phyloP scores from a whole-genome alignment of 805 yeast genomes.

The Saturnispora dispora region DNA sequence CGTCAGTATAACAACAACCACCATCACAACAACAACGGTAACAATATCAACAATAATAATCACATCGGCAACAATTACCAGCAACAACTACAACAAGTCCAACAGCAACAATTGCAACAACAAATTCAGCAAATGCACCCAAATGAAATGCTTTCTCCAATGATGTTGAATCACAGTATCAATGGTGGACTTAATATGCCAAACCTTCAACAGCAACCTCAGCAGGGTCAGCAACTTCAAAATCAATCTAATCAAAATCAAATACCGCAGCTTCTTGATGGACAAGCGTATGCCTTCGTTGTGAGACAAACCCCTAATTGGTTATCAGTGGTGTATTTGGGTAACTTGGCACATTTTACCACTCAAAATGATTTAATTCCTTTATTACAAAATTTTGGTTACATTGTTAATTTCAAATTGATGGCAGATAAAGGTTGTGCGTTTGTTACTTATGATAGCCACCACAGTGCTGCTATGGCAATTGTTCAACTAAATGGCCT shows the following conservation, averaged over 20 bases:
- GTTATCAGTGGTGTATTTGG: slow-evolving; percentile 82
- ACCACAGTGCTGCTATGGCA: slow-evolving; percentile 83
- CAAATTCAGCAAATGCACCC: not conserved
- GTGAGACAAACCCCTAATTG: slow-evolving; percentile 72
- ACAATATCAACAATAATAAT: slow-evolving; percentile 16
- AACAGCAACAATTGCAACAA: not conserved
- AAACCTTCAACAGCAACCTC: not conserved
- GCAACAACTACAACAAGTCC: slow-evolving; percentile 15
- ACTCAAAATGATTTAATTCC: slow-evolving; percentile 68
- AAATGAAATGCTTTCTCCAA: slow-evolving; percentile 3
- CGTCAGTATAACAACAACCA: slow-evolving; percentile 11
- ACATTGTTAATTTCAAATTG: slow-evolving; percentile 69
- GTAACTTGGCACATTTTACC: slow-evolving; percentile 72
- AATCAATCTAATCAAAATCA: not conserved
- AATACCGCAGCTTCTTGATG: slow-evolving; percentile 14
- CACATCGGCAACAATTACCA: slow-evolving; percentile 8
- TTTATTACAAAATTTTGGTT: slow-evolving; percentile 70
- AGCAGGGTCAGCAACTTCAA: not conserved
- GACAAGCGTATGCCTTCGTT: slow-evolving; percentile 51
- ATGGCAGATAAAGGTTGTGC: slow-evolving; percentile 83
- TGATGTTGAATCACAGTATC: not conserved
- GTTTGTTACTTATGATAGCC: slow-evolving; percentile 77
- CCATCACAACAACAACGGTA: slow-evolving; percentile 12
- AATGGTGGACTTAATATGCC: not conserved
- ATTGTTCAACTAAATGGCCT: slow-evolving; percentile 70